These are phyloP conservation scores for Sporobolomyces pararoseus DNA, from an alignment of 768 basidiomycete species.

Conservation along the genomic window DNA sequence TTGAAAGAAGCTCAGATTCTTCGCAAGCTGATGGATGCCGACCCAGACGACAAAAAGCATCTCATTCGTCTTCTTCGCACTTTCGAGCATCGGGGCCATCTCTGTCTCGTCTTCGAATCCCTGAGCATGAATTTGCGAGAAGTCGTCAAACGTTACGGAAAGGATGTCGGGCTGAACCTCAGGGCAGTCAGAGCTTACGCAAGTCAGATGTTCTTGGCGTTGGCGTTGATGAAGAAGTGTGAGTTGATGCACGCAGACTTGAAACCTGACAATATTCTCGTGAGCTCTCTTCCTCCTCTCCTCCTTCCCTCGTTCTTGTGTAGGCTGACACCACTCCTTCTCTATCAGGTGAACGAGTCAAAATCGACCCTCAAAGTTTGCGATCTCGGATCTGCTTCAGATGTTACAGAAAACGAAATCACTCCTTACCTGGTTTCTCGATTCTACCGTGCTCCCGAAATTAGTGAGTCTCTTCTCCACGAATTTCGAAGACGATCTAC, in stretches of 20 bases:
- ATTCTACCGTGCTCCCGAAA: slow-evolving; percentile 97
- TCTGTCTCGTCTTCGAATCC: slow-evolving; percentile 87
- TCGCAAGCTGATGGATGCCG: slow-evolving; percentile 76
- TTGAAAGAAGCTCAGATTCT: slow-evolving; percentile 87
- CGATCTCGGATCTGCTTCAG: slow-evolving; percentile 94
- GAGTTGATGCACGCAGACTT: slow-evolving; percentile 98
- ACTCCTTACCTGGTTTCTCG: slow-evolving; percentile 96
- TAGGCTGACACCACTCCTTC: slow-evolving; percentile 1
- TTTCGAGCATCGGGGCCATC: slow-evolving; percentile 94
- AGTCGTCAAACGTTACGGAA: slow-evolving; percentile 95
- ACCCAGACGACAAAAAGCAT: slow-evolving; percentile 96
- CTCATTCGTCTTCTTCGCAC: slow-evolving; percentile 85
- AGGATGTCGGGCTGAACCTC: slow-evolving; percentile 93
- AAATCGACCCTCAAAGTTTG: slow-evolving; percentile 91
- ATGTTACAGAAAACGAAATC: slow-evolving; percentile 90
- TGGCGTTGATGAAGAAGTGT: slow-evolving; percentile 77
- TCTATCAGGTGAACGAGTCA: slow-evolving; percentile 77
- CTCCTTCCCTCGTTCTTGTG: neutral
- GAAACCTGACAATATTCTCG: slow-evolving; percentile 96
- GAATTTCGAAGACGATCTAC: too few species aligned
- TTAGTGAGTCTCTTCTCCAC: slow-evolving; percentile 64
- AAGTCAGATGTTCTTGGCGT: slow-evolving; percentile 85
- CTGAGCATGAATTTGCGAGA: slow-evolving; percentile 94
- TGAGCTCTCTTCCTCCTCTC: slow-evolving; percentile 51
- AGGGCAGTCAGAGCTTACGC: slow-evolving; percentile 98